Conservation (phyloP, 768 basidiomycete species). For the Trametes cubensis region DNA sequence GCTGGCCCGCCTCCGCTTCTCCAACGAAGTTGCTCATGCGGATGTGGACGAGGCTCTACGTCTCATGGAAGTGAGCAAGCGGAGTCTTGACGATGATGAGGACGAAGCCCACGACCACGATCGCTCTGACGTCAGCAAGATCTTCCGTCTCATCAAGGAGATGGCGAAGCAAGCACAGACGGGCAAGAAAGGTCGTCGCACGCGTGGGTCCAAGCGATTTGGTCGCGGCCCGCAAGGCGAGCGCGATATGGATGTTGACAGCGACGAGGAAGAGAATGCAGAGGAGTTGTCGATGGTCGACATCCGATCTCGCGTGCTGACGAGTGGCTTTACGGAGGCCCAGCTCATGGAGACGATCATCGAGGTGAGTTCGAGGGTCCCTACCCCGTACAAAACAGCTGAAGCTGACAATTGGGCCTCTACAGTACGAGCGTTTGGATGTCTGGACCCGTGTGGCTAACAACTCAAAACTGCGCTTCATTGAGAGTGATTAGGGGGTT, state of each 20-base stretch:
- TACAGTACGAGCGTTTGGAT: constrained; percentile 85
- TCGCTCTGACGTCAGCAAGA: constrained; percentile 77
- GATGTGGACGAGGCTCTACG: constrained; percentile 98
- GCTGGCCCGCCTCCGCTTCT: constrained; percentile 87
- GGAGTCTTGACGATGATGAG: constrained; percentile 81
- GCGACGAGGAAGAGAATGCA: constrained; percentile 49
- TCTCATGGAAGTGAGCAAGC: constrained; percentile 96
- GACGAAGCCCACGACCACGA: constrained; percentile 67
- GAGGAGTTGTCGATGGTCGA: constrained; percentile 84
- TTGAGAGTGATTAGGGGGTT: constrained; percentile 29
- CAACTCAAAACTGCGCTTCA: constrained; percentile 78
- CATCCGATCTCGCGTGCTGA: constrained; percentile 81
- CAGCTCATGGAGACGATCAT: constrained; percentile 85
- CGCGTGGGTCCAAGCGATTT: constrained; percentile 53
- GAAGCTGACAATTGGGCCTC: constrained; percentile 19
- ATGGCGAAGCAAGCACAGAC: constrained; percentile 55
- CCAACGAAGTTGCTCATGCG: constrained; percentile 73
- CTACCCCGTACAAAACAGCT: constrained; percentile 5
- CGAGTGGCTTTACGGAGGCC: constrained; percentile 87
- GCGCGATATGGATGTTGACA: constrained; percentile 68
- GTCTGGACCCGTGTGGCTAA: constrained; percentile 84
- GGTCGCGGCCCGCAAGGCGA: constrained; percentile 73
- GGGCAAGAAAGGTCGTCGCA: constrained; percentile 38
- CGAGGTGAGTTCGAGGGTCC: constrained; percentile 61
- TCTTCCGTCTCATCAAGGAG: constrained; percentile 88